Percentiles rank a stretch among this genome's conserved stretches.
Conservation (phyloP, 2,329 filamentous ascomycete species). For the Fusarium sp. region DNA sequence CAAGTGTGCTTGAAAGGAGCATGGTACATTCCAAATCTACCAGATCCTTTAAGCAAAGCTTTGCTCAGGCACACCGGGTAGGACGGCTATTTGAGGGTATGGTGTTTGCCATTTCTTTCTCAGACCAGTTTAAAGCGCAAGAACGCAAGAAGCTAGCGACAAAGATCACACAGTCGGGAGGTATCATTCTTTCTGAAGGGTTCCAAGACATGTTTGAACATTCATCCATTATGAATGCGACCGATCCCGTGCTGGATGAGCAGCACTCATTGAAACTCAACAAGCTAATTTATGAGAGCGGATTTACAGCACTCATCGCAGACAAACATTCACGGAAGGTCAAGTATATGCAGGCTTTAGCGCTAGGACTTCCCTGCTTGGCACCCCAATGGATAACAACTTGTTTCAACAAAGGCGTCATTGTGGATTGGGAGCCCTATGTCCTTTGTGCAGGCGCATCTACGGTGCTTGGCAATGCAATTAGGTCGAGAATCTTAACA, state of each 20-base stretch:
- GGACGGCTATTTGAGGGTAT: slow-evolving; percentile 77
- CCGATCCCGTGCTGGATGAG: slow-evolving; percentile 49
- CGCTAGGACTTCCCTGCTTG: slow-evolving; percentile 88
- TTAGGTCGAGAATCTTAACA: slow-evolving; percentile 77
- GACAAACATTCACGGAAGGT: slow-evolving; percentile 86
- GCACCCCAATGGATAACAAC: slow-evolving; percentile 83
- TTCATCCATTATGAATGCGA: slow-evolving; percentile 51
- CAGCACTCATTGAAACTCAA: slow-evolving; percentile 64
- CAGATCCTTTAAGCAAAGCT: slow-evolving; percentile 47
- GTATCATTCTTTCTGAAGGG: slow-evolving; percentile 76
- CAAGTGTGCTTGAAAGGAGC: slow-evolving; percentile 55
- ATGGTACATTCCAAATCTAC: slow-evolving; percentile 47
- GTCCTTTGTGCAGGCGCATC: slow-evolving; percentile 88
- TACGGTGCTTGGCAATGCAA: slow-evolving; percentile 78
- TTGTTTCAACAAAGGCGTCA: slow-evolving; percentile 70
- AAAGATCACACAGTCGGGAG: slow-evolving; percentile 78
- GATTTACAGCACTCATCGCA: slow-evolving; percentile 88
- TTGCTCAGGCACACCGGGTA: slow-evolving; percentile 44
- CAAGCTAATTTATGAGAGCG: slow-evolving; percentile 63
- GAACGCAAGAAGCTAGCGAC: slow-evolving; percentile 64
- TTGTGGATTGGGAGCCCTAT: slow-evolving; percentile 84
- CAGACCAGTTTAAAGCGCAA: slow-evolving; percentile 56
- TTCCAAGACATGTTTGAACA: slow-evolving; percentile 84
- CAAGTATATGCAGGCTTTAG: slow-evolving; percentile 95
- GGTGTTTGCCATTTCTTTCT: slow-evolving; percentile 88